Conservation (phyloP, 345 rosid species). For the Aethionema arabicum region DNA sequence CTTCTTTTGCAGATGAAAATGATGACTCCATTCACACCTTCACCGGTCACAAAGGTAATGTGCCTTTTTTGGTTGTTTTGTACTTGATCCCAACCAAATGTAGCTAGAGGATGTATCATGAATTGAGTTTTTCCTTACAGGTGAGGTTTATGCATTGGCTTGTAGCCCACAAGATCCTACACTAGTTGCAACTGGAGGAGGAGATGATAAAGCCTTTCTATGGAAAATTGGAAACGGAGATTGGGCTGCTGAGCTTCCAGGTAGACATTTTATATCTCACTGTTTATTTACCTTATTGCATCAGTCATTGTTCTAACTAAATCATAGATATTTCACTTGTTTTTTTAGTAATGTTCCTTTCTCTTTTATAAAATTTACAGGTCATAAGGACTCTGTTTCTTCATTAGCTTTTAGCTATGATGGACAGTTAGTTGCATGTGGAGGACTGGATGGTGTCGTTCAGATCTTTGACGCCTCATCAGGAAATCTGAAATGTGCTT, state of each 20-base stretch:
- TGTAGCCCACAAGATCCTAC: constrained; percentile 78
- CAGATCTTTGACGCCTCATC: constrained; percentile 70
- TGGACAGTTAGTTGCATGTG: constrained; percentile 78
- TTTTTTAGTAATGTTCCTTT: not conserved
- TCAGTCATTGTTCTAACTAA: not conserved
- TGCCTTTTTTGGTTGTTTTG: not conserved
- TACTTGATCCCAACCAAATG: not conserved
- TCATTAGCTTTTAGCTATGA: constrained; percentile 72
- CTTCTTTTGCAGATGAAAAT: constrained; percentile 45
- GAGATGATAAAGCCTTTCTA: constrained; percentile 78
- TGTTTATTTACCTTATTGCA: not conserved
- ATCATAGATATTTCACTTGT: not conserved
- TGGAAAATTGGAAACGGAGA: constrained; percentile 92
- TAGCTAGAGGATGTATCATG: not conserved
- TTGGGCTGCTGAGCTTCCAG: constrained; percentile 76
- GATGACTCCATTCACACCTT: constrained; percentile 91
- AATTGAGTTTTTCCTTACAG: constrained; percentile 35
- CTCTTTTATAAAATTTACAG: constrained; percentile 35
- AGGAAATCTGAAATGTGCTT: constrained; percentile 53
- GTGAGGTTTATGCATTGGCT: constrained; percentile 71
- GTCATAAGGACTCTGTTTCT: constrained; percentile 83
- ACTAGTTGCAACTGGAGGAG: constrained; percentile 90
- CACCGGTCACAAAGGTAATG: constrained; percentile 78
- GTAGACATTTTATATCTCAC: constrained; percentile 20
- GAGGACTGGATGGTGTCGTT: constrained; percentile 74